Evolutionary conservation across 495 filamentous ascomycete species (phyloP).

Genomic region (Penicillium tannophilum): DNA sequence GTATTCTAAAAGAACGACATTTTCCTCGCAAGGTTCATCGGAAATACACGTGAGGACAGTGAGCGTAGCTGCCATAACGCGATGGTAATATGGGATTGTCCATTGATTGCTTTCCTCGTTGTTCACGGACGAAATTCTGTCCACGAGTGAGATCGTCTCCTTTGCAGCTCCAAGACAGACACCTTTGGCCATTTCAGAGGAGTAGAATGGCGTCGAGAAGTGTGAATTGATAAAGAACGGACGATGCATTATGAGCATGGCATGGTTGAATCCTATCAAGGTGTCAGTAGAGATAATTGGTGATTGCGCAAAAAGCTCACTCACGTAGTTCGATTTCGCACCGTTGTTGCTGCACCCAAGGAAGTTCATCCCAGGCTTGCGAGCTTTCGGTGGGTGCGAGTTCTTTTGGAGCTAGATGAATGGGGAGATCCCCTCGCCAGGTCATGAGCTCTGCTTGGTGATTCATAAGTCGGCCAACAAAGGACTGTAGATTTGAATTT

Average conservation of each 20-base stretch:
- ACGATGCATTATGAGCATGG: conserved; percentile 18
- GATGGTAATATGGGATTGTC: not conserved
- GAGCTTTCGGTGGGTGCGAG: not conserved
- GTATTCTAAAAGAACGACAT: not conserved
- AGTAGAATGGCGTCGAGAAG: conserved; percentile 19
- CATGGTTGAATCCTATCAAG: conserved; percentile 16
- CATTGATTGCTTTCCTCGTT: not conserved
- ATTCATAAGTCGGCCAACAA: conserved; percentile 19
- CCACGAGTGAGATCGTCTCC: conserved; percentile 8
- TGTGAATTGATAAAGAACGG: conserved; percentile 11
- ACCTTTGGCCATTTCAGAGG: conserved; percentile 12
- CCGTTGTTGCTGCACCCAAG: conserved; percentile 13
- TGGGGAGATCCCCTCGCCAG: conserved; percentile 14
- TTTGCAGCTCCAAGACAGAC: conserved; percentile 16
- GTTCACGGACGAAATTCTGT: not conserved
- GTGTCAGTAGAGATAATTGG: not conserved
- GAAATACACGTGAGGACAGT: not conserved
- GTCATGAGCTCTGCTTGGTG: conserved; percentile 22
- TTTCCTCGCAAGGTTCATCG: not conserved
- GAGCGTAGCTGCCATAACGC: not conserved
- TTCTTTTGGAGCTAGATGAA: conserved; percentile 10
- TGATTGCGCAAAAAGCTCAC: not conserved
- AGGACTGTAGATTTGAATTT: conserved; percentile 4
- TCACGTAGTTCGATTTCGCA: conserved; percentile 16
- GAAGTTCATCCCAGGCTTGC: not conserved